Evolutionary conservation across 768 basidiomycete species (phyloP).

Genomic region (Tephrocybe sp.): DNA sequence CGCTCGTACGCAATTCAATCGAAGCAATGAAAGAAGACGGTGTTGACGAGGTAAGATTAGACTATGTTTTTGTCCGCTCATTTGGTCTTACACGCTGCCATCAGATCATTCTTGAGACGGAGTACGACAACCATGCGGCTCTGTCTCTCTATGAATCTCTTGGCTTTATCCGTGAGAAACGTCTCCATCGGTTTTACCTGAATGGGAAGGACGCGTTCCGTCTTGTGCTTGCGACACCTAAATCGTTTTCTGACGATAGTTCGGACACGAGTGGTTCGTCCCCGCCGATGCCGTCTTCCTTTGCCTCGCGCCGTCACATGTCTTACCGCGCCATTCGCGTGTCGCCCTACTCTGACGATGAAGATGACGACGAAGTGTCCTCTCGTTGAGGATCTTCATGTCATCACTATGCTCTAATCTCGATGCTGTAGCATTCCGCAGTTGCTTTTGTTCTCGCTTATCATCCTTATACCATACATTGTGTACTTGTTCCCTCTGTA

Average conservation of each 20-base stretch:
- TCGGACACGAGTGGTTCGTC: constrained; percentile 30
- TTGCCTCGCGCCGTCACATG: constrained; percentile 21
- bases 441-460: not conserved
- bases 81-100: not conserved
- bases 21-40: constrained; percentile 80
- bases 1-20: constrained; percentile 81
- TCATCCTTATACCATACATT: constrained; percentile 1
- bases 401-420: not conserved
- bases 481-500: constrained; percentile 1
- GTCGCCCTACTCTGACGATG: constrained; percentile 45
- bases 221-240: constrained; percentile 65
- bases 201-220: constrained; percentile 97
- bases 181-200: constrained; percentile 92
- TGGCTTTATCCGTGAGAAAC: constrained; percentile 95
- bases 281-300: constrained; percentile 18
- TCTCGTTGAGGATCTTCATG: constrained; percentile 26
- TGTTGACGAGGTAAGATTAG: constrained; percentile 78
- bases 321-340: constrained; percentile 45
- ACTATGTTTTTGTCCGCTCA: not conserved
- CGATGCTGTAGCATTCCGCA: not conserved
- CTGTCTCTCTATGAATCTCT: constrained; percentile 88
- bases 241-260: constrained; percentile 32
- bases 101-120: constrained; percentile 94
- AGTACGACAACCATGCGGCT: constrained; percentile 88
- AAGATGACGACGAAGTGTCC: constrained; percentile 35